These are phyloP conservation scores for Chernovozyma aurita DNA, from an alignment of 1,139 yeast genomes.

Conservation along the genomic window DNA sequence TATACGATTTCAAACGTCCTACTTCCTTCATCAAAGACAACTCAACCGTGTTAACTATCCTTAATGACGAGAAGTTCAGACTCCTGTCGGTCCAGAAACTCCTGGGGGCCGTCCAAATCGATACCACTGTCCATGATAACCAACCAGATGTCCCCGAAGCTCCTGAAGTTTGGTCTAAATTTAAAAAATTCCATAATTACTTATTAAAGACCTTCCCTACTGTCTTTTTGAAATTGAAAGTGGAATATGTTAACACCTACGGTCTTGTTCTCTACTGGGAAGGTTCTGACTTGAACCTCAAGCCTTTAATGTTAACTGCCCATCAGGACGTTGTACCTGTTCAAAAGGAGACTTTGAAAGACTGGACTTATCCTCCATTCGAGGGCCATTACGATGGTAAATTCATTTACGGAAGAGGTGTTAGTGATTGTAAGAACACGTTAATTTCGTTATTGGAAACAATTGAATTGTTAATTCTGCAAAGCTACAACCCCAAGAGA, in stretches of 20 bases:
- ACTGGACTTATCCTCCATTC: conserved; percentile 72
- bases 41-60: conserved; percentile 28
- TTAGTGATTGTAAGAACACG: conserved; percentile 39
- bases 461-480: conserved; percentile 28
- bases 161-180: conserved; percentile 39
- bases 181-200: conserved; percentile 51
- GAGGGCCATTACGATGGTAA: conserved; percentile 63
- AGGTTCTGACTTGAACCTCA: conserved; percentile 48
- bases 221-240: conserved; percentile 43
- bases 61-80: conserved; percentile 31
- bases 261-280: conserved; percentile 67
- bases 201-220: conserved; percentile 56
- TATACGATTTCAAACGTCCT: conserved; percentile 28
- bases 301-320: conserved; percentile 67
- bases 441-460: conserved; percentile 37
- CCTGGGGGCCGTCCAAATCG: conserved; percentile 40
- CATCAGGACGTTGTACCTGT: conserved; percentile 87
- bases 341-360: conserved; percentile 47
- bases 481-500: conserved; percentile 31
- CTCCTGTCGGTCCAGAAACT: conserved; percentile 31
- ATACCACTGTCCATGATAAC: conserved; percentile 42
- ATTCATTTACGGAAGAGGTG: conserved; percentile 37
- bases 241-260: conserved; percentile 58
- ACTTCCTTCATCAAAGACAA: conserved; percentile 26
- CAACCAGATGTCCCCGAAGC: conserved; percentile 36